Evolutionary conservation across 1,284 basidiomycete genomes (phyloP), one percentile per base, ranked within the genome.

Genomic region (Moesziomyces sp.): DNA sequence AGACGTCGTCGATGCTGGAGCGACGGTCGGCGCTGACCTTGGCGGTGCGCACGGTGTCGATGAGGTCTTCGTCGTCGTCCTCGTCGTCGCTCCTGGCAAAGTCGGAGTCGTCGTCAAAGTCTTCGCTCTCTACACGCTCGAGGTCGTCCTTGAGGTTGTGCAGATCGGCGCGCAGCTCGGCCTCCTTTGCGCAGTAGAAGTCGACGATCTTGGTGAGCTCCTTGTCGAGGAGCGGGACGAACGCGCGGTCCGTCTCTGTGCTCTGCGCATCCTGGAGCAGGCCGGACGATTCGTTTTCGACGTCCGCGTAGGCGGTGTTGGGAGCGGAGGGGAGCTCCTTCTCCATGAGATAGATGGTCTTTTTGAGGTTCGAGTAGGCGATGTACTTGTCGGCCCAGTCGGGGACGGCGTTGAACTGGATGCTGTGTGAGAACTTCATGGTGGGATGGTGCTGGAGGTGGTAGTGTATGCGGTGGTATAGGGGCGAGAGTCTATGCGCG

Each of bases 351-450:
- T 84, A 84, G 59, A 84, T 81, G 52, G 78, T 54, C 66, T 84
- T 84, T 43, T 84, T 84, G 47, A 84, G 78, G 54, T 83, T 81
- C 19, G 81, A 82, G 55, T 84, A 84, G 60, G 74, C 74, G 43
- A 98, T 91, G 83, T 97, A 97, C 73, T 94, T 90, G 78, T 94
- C 92, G 89, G 91, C 92, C 94, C 95, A 97, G 71, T 97, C 94
- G 1, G 93, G 88, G 44, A 95, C 92, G 23, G 93, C 91, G 81
- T 97, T 97, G 86, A 96, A 94, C 83, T 95, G 93, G 70, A 97
- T 88, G 16, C 93, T 91, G 48, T 89, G 88, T 52, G 88, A 89
- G 80, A 85, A 75, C 68, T 75, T 75, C 73, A 75, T 75, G 40
- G 43, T 66, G 53, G 35, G 18, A 40, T 49, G 26, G 18, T 71